Percentiles rank a stretch among this genome's conserved stretches.
Conservation (phyloP, 2,329 filamentous ascomycete species). For the Colletotrichum plurivorum region DNA sequence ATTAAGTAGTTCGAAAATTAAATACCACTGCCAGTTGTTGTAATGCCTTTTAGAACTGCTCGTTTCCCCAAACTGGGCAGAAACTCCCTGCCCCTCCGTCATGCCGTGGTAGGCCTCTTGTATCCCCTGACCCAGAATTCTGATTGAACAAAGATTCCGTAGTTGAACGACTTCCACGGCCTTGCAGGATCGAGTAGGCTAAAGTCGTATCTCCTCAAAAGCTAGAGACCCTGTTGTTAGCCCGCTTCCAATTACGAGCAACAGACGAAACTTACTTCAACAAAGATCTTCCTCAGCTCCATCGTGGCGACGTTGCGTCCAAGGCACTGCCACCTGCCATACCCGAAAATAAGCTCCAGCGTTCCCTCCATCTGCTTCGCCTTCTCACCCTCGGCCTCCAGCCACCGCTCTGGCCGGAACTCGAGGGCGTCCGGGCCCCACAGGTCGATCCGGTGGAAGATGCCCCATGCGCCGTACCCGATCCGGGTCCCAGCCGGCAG, state of each 20-base stretch:
- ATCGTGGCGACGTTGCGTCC: constrained; percentile 55
- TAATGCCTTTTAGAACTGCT: not conserved
- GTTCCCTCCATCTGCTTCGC: constrained; percentile 52
- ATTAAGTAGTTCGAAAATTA: too few relatives aligned
- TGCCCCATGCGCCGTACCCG: constrained; percentile 52
- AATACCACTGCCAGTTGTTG: too few relatives aligned
- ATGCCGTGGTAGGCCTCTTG: not conserved
- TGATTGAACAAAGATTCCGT: constrained; percentile 18
- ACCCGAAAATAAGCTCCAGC: constrained; percentile 56
- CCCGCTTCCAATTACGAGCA: not conserved
- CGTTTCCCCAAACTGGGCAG: not conserved
- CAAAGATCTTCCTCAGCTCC: constrained; percentile 51
- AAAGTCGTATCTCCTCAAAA: constrained; percentile 49
- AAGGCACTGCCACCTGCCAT: constrained; percentile 56
- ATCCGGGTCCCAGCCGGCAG: constrained; percentile 52
- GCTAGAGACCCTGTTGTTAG: constrained; percentile 34
- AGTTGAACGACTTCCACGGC: constrained; percentile 45
- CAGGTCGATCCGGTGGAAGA: constrained; percentile 44
- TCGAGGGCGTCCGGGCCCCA: constrained; percentile 33
- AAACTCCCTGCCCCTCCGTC: not conserved
- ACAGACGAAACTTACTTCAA: constrained; percentile 46
- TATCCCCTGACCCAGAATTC: constrained; percentile 18
- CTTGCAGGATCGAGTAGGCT: constrained; percentile 47
- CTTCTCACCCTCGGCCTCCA: constrained; percentile 46
- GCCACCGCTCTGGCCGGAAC: constrained; percentile 41